Conservation (phyloP, 2,329 filamentous ascomycete genomes). For the Xylaria multiplex region DNA sequence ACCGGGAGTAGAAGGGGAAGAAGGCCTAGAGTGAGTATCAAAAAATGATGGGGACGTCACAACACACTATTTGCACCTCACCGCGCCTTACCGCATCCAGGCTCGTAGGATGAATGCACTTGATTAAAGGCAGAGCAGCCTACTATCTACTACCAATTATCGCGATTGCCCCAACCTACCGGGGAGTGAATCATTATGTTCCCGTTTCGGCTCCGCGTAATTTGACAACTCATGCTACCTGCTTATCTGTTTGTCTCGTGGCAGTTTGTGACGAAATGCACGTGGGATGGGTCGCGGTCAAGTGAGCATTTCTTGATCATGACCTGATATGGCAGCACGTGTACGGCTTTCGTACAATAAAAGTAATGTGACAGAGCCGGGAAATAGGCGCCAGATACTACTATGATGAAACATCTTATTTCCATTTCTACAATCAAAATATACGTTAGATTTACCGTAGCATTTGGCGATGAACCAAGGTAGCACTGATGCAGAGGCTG, state of each 20-base stretch:
- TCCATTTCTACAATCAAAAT: not conserved
- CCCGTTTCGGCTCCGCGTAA: too few species aligned
- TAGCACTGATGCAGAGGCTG: not conserved
- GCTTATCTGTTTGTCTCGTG: not conserved
- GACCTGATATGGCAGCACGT: conserved; percentile 5
- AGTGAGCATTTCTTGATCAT: conserved; percentile 16
- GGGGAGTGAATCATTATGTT: too few species aligned
- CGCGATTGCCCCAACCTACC: too few species aligned
- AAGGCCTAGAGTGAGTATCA: not conserved
- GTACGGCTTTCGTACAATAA: not conserved
- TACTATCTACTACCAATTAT: too few species aligned
- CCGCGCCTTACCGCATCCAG: too few species aligned
- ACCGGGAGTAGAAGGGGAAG: too few species aligned
- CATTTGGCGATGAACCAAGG: not conserved
- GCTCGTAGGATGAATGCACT: too few species aligned
- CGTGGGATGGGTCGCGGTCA: conserved; percentile 17
- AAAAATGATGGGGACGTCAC: too few species aligned
- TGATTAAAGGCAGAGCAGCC: too few species aligned
- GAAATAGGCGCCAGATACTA: not conserved
- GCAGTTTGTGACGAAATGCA: conserved; percentile 5
- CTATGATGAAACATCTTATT: conserved; percentile 8
- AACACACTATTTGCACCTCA: too few species aligned
- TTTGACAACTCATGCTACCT: too few species aligned
- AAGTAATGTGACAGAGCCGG: not conserved
- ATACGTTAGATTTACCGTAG: not conserved